A percentile compares a stretch with the other conserved stretches of the same genome.
These are phyloP conservation scores for Hymenoscyphus fraxineus DNA, from an alignment of 2,329 filamentous ascomycete genomes.

Conservation along the genomic window DNA sequence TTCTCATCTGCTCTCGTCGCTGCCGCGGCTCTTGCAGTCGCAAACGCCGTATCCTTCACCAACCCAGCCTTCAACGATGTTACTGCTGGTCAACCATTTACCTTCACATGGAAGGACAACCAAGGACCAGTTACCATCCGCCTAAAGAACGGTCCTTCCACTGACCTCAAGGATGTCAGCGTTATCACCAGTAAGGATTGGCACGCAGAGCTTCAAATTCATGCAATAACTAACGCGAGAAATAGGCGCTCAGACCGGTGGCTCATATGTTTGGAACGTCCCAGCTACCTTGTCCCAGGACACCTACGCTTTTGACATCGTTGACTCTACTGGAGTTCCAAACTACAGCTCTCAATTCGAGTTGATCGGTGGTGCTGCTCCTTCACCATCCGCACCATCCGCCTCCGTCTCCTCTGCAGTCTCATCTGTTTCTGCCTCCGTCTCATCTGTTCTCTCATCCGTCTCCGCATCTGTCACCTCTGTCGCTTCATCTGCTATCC, in stretches of 20 bases:
- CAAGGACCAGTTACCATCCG: slow-evolving; percentile 29
- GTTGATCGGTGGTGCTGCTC: slow-evolving; percentile 22
- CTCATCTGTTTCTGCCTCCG: not conserved
- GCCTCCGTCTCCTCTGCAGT: slow-evolving; percentile 5
- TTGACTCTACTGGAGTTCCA: slow-evolving; percentile 17
- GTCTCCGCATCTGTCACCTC: slow-evolving; percentile 16
- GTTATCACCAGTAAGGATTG: slow-evolving; percentile 28
- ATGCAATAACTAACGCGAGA: not conserved
- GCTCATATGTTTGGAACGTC: slow-evolving; percentile 26
- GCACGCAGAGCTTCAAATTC: no score
- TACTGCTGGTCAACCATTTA: slow-evolving; percentile 24
- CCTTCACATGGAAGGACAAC: slow-evolving; percentile 29
- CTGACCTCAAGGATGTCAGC: slow-evolving; percentile 23
- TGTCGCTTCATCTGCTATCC: slow-evolving; percentile 11
- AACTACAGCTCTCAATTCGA: slow-evolving; percentile 32
- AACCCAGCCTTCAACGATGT: slow-evolving; percentile 26
- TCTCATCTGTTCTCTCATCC: slow-evolving; percentile 10
- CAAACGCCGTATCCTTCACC: slow-evolving; percentile 27
- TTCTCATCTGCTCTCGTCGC: slow-evolving; percentile 29
- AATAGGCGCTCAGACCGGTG: slow-evolving; percentile 23
- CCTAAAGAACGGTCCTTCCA: slow-evolving; percentile 29
- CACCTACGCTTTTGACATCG: slow-evolving; percentile 30
- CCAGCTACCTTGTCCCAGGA: slow-evolving; percentile 16
- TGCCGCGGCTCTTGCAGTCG: slow-evolving; percentile 22
- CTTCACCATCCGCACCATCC: slow-evolving; percentile 9